Base-by-base conservation (phyloP, 2,329 filamentous ascomycete species). In the Alternaria brassicae region DNA sequence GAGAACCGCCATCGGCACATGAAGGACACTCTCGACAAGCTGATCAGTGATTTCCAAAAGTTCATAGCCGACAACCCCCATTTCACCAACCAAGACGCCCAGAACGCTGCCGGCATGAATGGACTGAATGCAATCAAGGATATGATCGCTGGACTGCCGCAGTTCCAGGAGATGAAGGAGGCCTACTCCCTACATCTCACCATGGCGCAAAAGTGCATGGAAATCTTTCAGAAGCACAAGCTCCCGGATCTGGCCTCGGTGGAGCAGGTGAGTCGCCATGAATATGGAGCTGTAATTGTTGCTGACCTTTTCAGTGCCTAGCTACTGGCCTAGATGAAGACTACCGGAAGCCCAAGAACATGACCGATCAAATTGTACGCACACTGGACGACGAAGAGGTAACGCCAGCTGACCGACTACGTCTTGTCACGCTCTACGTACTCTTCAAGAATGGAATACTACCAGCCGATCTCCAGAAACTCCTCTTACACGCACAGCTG, bases 151-250 rank as follows among this genome's bases (percentile, higher is more conserved):
- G 94, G 93, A 8, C 81, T 99, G 59, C 93, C 93, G 12, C 92
- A 98, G 73, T 99, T 97, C 72, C 92, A 96, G 72, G 91, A 96
- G 78, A 92, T 95, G 84, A 97, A 98, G 77, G 92, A 96, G 74
- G 89, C 92, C 2, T 99, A 98, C 77, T 95, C 93, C 0, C 82
- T 99, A 53, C 95, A 99, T 78, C 83, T 99, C 40, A 94, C 89
- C 67, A 98, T 99, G 94, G 95, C 95, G 2, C 91, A 97, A 75
- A 93, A 97, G 75, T 96, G 93, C 76, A 98, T 98, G 93, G 92
- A 92, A 69, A 87, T 91, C 36, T 99, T 99, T 71, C 89, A 96
- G 74, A 82, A 88, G 52, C 87, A 89, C 75, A 97, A 96, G 73
- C 83, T 99, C 6, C 85, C 91, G 6, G 95, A 99, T 72, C 84